Evolutionary conservation across 2,329 filamentous ascomycete genomes (phyloP).

Genomic region (Neurospora crassa): DNA sequence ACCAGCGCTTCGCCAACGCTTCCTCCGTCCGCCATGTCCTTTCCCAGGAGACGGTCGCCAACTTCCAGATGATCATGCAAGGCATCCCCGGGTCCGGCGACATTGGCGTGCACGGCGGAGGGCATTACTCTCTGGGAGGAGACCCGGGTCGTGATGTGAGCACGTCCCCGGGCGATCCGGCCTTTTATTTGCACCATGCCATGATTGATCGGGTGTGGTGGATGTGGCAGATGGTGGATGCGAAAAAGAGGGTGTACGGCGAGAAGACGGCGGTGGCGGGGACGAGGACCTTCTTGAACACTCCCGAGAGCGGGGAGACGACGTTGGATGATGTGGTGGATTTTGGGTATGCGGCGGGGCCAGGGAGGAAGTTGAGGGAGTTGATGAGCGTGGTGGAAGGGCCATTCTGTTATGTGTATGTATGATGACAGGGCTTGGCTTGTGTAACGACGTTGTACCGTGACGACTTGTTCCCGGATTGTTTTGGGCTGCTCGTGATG

Average conservation of each 20-base stretch:
- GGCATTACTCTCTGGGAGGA: conserved; percentile 18
- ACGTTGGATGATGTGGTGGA: not conserved
- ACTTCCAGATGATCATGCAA: conserved; percentile 17
- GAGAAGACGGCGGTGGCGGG: not conserved
- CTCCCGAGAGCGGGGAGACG: not conserved
- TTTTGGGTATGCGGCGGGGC: not conserved
- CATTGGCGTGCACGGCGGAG: conserved; percentile 18
- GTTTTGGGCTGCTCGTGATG: not conserved
- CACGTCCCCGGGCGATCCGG: conserved; percentile 13
- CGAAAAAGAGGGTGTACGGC: not conserved
- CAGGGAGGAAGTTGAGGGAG: not conserved
- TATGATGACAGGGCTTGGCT: too few relatives aligned
- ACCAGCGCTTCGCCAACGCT: conserved; percentile 18
- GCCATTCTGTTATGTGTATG: not conserved
- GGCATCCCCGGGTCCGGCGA: conserved; percentile 12
- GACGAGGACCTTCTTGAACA: not conserved
- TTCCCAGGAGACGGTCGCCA: conserved; percentile 10
- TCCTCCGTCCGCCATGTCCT: conserved; percentile 16
- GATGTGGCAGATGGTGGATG: conserved; percentile 18
- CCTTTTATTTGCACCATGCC: conserved; percentile 22
- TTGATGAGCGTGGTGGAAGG: not conserved
- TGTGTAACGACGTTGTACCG: not conserved
- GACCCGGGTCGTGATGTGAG: conserved; percentile 15
- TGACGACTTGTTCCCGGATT: not conserved
- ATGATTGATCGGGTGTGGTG: conserved; percentile 11